Percentiles rank a stretch among this genome's conserved stretches.
Evolutionary conservation across 129 eudicot species (phyloP).

Genomic region (Flaveria bidentis): DNA sequence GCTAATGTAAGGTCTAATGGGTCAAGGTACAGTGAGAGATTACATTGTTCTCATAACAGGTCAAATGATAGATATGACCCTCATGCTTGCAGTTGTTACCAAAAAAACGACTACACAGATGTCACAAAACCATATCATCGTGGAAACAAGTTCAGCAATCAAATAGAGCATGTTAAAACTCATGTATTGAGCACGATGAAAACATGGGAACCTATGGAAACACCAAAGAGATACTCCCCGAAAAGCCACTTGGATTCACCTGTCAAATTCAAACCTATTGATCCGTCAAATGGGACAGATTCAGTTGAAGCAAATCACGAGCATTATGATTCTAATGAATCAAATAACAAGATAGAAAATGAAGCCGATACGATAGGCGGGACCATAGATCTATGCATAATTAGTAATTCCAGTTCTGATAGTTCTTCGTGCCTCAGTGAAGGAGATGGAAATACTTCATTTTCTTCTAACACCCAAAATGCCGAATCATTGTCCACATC

Average conservation of each 20-base stretch:
- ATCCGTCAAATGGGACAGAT: conserved; percentile 30
- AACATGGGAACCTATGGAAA: conserved; percentile 87
- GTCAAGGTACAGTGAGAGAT: conserved; percentile 51
- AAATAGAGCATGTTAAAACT: conserved; percentile 48
- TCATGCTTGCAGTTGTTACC: conserved; percentile 66
- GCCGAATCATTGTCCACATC: conserved; percentile 63
- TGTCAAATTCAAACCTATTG: conserved; percentile 33
- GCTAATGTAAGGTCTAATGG: conserved; percentile 46
- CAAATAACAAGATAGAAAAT: conserved; percentile 14
- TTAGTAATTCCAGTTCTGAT: conserved; percentile 67
- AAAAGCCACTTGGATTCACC: conserved; percentile 50
- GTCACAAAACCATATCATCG: conserved; percentile 55
- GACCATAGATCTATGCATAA: conserved; percentile 40
- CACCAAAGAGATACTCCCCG: conserved; percentile 51
- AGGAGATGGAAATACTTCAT: conserved; percentile 68
- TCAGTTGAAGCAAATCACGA: conserved; percentile 33
- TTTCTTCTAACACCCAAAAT: conserved; percentile 58
- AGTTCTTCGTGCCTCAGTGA: conserved; percentile 89
- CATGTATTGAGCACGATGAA: conserved; percentile 52
- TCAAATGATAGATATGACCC: conserved; percentile 55
- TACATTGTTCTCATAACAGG: conserved; percentile 49
- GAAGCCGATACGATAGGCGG: conserved; percentile 41
- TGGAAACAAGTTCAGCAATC: conserved; percentile 49
- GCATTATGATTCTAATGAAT: conserved; percentile 36
- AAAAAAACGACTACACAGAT: conserved; percentile 53